Base-by-base conservation (phyloP, 768 basidiomycete species). In the Auricularia sp. region DNA sequence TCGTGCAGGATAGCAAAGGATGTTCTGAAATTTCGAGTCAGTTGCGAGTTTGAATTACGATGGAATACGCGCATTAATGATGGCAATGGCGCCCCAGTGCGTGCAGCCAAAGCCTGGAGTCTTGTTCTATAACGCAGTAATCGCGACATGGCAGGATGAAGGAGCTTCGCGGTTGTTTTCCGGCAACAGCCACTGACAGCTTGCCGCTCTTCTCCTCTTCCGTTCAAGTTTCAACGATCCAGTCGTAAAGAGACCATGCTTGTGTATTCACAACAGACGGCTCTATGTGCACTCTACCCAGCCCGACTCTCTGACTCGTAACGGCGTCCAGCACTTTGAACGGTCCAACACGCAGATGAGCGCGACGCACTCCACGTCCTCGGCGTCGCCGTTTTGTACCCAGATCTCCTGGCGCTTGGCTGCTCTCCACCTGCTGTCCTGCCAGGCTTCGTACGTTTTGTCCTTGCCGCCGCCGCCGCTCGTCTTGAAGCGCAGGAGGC, bases 1-100 rank as follows among this genome's bases (percentile, higher is more conserved):
- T 97, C 93, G 71, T 97, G 94, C 2, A 97, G 78, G 62, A 94
- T 75, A 4, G 83, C 85, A 68, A 97, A 96, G 0, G 93, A 91
- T 51, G 90, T 59, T 59, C 56, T 59, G 23, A 2, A 4, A 3
- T 23, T 14, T 11, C 33, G 33, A 2, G 56, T 14, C 29, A 29
- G 29, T 29, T 29, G 29, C 29, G 29, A 29, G 29, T 29, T 29
- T 29, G 29, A 0, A 29, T 5, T 29, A 51, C 11, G 47, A 51
- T 8, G 18, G 11, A 18, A 10, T 12, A 29, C 21, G 56, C 2
- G 67, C 8, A 83, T 67, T 67, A 97, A 81, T 10, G 91, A 92
- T 1, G 91, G 80, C 0, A 95, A 71, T 14, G 91, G 90, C 1
- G 90, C 80, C 18, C 88, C 84, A 18, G 91, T 91, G 43, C 86